A percentile compares a stretch with the other conserved stretches of the same genome.
These are phyloP conservation scores for Dillenia turbinata DNA, from an alignment of 164 flowering plant genomes.

Conservation along the genomic window DNA sequence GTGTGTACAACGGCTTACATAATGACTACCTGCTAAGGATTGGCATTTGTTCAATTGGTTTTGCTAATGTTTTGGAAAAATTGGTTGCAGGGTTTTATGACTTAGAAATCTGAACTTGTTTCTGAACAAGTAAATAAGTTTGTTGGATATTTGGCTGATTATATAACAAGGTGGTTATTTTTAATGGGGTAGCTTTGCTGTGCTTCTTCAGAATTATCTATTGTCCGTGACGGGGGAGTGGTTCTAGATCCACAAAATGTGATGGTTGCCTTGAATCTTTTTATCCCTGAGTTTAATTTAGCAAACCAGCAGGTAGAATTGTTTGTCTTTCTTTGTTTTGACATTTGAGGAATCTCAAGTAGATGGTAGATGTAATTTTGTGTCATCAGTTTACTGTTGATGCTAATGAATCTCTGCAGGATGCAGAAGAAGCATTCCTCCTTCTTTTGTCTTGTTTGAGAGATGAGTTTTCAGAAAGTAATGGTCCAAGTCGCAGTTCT, in stretches of 20 bases:
- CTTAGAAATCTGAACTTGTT: background rate
- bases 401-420: slow-evolving; percentile 32
- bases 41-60: too few relatives aligned
- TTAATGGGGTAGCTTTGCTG: too few relatives aligned
- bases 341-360: background rate
- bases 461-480: slow-evolving; percentile 61
- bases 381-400: too few relatives aligned
- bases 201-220: slow-evolving; percentile 48
- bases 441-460: slow-evolving; percentile 73
- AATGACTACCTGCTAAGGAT: too few relatives aligned
- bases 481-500: slow-evolving; percentile 36
- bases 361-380: too few relatives aligned
- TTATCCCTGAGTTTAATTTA: slow-evolving; percentile 61
- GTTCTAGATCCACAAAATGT: slow-evolving; percentile 59
- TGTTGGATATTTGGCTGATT: too few relatives aligned
- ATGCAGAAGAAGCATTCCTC: slow-evolving; percentile 89
- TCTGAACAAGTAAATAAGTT: too few relatives aligned
- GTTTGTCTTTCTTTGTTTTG: background rate
- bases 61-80: too few relatives aligned
- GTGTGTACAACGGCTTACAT: too few relatives aligned
- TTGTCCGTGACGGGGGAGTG: slow-evolving; percentile 24
- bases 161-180: too few relatives aligned
- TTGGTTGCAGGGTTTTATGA: too few relatives aligned
- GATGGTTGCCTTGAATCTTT: slow-evolving; percentile 62
- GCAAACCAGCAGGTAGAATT: slow-evolving; percentile 72